A percentile compares a stretch with the other conserved stretches of the same genome.
These are phyloP conservation scores for Penicillium occitanis DNA, from an alignment of 2,329 filamentous ascomycete genomes.

Conservation along the genomic window DNA sequence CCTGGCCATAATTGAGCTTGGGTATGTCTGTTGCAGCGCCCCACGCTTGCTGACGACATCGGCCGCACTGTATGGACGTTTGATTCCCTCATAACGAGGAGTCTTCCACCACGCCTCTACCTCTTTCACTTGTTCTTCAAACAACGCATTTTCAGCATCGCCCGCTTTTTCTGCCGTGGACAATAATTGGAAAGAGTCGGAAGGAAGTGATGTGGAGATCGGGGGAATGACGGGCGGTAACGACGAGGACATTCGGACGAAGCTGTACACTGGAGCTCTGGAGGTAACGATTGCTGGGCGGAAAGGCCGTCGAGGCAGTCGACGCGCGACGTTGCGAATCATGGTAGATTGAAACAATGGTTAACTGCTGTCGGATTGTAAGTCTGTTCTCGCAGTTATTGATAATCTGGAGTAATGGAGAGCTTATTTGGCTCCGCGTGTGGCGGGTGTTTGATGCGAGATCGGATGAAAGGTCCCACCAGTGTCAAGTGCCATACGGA, in stretches of 20 bases:
- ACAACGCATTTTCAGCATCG: constrained; percentile 78
- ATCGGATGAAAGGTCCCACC: not conserved
- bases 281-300: constrained; percentile 25
- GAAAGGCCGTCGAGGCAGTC: constrained; percentile 35
- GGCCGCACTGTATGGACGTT: constrained; percentile 82
- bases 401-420: not conserved
- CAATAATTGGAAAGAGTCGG: constrained; percentile 83
- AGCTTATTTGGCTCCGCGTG: constrained; percentile 1
- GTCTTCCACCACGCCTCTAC: constrained; percentile 90
- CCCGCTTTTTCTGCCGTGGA: constrained; percentile 75
- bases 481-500: not conserved
- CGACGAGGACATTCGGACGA: constrained; percentile 55
- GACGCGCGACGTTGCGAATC: constrained; percentile 39
- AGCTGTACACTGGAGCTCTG: constrained; percentile 40
- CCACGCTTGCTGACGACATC: constrained; percentile 94
- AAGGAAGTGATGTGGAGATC: constrained; percentile 60
- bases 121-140: constrained; percentile 77
- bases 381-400: not conserved
- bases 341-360: constrained; percentile 25
- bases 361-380: not conserved
- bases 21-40: constrained; percentile 80
- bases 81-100: constrained; percentile 83
- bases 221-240: constrained; percentile 60
- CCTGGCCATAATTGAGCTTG: constrained; percentile 89
- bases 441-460: not conserved